Conservation (phyloP, 495 filamentous ascomycete genomes). For the Penicillium dipodomyicola region DNA sequence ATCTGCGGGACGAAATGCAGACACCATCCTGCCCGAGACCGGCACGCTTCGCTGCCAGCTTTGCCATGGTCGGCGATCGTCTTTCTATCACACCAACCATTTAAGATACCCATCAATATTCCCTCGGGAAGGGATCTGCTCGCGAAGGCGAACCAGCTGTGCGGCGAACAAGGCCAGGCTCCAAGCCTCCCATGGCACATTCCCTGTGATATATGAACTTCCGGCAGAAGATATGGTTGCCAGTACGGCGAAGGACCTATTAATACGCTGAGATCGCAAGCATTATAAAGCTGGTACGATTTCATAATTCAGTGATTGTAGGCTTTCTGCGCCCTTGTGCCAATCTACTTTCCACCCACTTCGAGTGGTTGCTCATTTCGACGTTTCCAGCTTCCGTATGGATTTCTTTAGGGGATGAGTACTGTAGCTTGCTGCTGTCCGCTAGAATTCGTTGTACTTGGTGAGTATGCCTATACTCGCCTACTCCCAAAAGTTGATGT, state of each 20-base stretch:
- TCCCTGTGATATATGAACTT: constrained; percentile 7
- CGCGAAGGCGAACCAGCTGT: constrained; percentile 6
- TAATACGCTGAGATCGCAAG: no score
- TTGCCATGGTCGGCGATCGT: constrained; percentile 1
- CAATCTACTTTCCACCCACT: no score
- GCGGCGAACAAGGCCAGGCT: constrained; percentile 3
- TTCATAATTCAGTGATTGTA: no score
- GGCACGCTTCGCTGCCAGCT: constrained; percentile 5
- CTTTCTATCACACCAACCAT: constrained; percentile 2
- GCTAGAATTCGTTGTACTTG: no score
- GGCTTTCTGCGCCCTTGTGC: no score
- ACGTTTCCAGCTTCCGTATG: no score
- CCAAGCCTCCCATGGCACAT: not conserved
- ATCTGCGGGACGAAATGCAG: not conserved
- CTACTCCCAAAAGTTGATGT: no score
- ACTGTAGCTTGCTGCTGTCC: no score
- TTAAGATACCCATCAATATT: not conserved
- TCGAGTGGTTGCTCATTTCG: no score
- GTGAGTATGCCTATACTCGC: no score
- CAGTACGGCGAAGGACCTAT: not conserved
- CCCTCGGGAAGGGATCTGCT: constrained; percentile 5
- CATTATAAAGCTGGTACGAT: no score
- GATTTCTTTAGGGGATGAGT: no score
- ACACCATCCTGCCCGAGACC: not conserved
- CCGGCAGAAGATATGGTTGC: constrained; percentile 1